These are phyloP conservation scores for Tylopilus sp. DNA, from an alignment of 1,284 basidiomycete species.

Conservation along the genomic window DNA sequence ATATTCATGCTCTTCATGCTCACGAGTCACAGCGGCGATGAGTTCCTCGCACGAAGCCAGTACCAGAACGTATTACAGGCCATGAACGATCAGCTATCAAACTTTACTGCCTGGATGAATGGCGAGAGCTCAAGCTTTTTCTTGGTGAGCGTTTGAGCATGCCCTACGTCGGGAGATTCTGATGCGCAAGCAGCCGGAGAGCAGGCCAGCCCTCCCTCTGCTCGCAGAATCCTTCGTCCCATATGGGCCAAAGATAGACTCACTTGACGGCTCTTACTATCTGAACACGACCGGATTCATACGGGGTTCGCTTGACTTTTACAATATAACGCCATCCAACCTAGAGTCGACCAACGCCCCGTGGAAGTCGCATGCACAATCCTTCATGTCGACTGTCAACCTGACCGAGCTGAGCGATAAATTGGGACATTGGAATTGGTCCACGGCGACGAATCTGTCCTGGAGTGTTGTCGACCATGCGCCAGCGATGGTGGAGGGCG, in stretches of 20 bases:
- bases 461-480: conserved; percentile 64
- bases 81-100: conserved; percentile 56
- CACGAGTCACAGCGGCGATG: conserved; percentile 64
- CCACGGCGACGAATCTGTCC: conserved; percentile 54
- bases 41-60: conserved; percentile 55
- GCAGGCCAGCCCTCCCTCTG: conserved; percentile 42
- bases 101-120: conserved; percentile 73
- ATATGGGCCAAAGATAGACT: conserved; percentile 45
- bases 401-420: conserved; percentile 46
- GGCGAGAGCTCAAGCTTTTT: conserved; percentile 63
- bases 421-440: conserved; percentile 68
- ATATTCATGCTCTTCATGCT: conserved; percentile 72
- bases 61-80: conserved; percentile 60
- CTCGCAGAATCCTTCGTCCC: conserved; percentile 51
- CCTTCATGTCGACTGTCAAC: conserved; percentile 48
- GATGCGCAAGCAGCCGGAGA: conserved; percentile 45
- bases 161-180: background rate
- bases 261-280: conserved; percentile 56
- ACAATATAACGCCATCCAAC: conserved; percentile 57
- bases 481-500: conserved; percentile 25
- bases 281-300: conserved; percentile 74
- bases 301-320: conserved; percentile 54
- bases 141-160: conserved; percentile 46
- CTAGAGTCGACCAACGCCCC: conserved; percentile 36
- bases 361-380: conserved; percentile 50